phyloP scores from a whole-genome alignment of 169 alveolate species.

The Theileria annulata region DNA sequence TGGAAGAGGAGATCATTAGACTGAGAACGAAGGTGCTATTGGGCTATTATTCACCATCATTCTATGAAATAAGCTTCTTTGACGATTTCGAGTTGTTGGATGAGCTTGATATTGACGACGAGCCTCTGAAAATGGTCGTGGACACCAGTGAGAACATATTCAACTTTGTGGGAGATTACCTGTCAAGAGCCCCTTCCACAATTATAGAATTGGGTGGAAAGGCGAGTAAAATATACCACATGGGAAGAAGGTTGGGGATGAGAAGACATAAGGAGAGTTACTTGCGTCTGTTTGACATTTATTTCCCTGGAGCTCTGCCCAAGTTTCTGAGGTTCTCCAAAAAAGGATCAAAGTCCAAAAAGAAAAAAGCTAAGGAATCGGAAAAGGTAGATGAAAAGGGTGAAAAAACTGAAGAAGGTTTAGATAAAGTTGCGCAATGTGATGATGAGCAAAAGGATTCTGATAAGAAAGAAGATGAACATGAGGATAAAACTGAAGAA shows the following conservation, averaged over 20 bases:
- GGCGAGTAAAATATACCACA: slow-evolving; percentile 12
- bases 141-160: slow-evolving; percentile 56
- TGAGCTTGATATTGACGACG: slow-evolving; percentile 42
- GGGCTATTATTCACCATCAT: slow-evolving; percentile 52
- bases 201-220: slow-evolving; percentile 45
- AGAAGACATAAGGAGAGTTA: slow-evolving; percentile 49
- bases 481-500: no score
- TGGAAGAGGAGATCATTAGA: slow-evolving; percentile 40
- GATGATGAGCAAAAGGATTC: neutral
- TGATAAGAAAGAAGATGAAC: neutral
- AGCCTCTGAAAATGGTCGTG: slow-evolving; percentile 18
- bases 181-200: slow-evolving; percentile 54
- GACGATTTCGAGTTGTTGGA: slow-evolving; percentile 33
- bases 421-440: neutral
- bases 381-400: no score
- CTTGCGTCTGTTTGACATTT: slow-evolving; percentile 48
- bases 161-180: slow-evolving; percentile 38
- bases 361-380: neutral
- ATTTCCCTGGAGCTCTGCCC: slow-evolving; percentile 63
- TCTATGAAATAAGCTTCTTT: slow-evolving; percentile 44
- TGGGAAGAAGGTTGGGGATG: neutral
- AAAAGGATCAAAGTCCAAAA: slow-evolving; percentile 6
- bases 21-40: slow-evolving; percentile 28
- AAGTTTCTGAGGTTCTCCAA: slow-evolving; percentile 29
- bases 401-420: neutral